Evolutionary conservation across 345 rosid genomes (phyloP).

Genomic region (Rhodamnia rubescens): DNA sequence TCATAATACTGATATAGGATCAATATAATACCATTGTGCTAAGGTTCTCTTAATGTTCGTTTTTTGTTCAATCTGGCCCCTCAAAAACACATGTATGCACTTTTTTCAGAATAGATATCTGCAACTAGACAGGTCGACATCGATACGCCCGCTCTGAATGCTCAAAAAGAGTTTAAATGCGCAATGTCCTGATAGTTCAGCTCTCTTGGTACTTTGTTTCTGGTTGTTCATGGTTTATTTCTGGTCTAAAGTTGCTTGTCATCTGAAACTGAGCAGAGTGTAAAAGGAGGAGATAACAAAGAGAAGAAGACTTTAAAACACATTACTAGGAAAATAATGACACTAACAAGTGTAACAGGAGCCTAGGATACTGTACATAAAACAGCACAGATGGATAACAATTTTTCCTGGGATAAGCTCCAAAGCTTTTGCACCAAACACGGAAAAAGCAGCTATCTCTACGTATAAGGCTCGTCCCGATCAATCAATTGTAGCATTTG

Average conservation of each 20-base stretch:
- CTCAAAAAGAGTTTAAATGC: background rate
- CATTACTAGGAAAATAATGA: background rate
- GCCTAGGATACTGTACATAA: background rate
- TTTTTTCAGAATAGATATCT: too few relatives aligned
- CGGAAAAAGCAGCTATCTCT: background rate
- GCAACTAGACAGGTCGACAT: background rate
- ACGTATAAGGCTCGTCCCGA: background rate
- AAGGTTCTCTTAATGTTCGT: background rate
- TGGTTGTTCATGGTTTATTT: background rate
- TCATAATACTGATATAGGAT: background rate
- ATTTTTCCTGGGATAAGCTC: background rate
- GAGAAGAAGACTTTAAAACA: background rate
- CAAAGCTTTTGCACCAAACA: background rate
- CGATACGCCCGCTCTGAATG: background rate
- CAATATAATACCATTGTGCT: background rate
- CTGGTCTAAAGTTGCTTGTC: background rate
- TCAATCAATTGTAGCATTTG: slow-evolving; percentile 32
- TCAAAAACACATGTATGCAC: background rate
- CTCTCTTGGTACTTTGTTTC: background rate
- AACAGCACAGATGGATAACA: background rate
- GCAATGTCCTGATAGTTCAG: background rate
- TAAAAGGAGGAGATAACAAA: background rate
- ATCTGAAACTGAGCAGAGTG: background rate
- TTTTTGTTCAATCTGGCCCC: background rate
- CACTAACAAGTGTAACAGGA: background rate